A percentile compares a stretch with the other conserved stretches of the same genome.
These are phyloP conservation scores for Alternaria sp. DNA, from an alignment of 2,329 filamentous ascomycete species.

Conservation along the genomic window DNA sequence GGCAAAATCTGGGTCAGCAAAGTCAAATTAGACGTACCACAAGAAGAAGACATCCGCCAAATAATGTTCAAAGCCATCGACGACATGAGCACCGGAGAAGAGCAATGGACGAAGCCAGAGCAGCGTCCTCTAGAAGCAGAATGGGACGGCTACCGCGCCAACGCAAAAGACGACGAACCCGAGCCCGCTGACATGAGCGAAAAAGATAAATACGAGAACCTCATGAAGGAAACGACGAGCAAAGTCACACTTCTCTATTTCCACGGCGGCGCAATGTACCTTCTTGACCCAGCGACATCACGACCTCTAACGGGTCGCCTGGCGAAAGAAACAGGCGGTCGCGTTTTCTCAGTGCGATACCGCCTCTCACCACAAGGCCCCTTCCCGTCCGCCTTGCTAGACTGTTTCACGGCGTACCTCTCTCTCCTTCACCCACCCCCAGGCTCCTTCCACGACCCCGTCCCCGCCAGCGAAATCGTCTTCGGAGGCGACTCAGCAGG, in stretches of 20 bases:
- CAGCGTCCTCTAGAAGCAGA: slow-evolving; percentile 69
- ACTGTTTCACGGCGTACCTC: slow-evolving; percentile 75
- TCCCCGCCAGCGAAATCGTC: slow-evolving; percentile 70
- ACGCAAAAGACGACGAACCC: slow-evolving; percentile 57
- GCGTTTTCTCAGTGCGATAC: slow-evolving; percentile 76
- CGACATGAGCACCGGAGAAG: slow-evolving; percentile 54
- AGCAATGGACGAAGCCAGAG: slow-evolving; percentile 54
- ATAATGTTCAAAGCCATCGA: slow-evolving; percentile 65
- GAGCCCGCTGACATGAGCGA: slow-evolving; percentile 64
- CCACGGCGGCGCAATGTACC: slow-evolving; percentile 76
- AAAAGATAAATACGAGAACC: slow-evolving; percentile 65
- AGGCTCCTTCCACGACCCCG: slow-evolving; percentile 69
- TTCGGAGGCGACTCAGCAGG: slow-evolving; percentile 79
- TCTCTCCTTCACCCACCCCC: slow-evolving; percentile 74
- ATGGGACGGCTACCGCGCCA: slow-evolving; percentile 74
- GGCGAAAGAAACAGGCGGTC: slow-evolving; percentile 69
- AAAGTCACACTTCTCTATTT: slow-evolving; percentile 73
- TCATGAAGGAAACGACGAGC: slow-evolving; percentile 71
- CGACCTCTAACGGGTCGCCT: slow-evolving; percentile 65
- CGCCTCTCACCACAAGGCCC: slow-evolving; percentile 75
- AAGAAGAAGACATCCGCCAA: slow-evolving; percentile 59
- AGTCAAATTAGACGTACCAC: slow-evolving; percentile 67
- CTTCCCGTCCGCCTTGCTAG: slow-evolving; percentile 76
- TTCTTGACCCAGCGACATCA: slow-evolving; percentile 73
- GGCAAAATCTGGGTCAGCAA: slow-evolving; percentile 83